Evolutionary conservation across 2,329 filamentous ascomycete species (phyloP), one percentile per base, ranked within the genome.

Genomic region (Apiospora koreana): DNA sequence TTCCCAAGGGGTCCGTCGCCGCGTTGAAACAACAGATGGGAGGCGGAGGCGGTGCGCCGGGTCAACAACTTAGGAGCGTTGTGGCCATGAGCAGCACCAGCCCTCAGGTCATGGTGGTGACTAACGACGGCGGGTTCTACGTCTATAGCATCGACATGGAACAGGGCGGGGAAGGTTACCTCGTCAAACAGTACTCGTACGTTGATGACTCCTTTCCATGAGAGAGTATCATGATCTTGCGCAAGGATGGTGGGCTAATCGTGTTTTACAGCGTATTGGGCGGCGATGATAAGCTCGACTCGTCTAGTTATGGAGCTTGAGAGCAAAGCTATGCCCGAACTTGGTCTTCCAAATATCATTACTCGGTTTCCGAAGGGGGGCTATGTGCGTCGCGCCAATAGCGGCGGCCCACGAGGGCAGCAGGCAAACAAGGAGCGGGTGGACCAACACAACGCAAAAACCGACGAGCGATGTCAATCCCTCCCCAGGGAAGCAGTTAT

Each of bases 41-140:
- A 3, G 41, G 41, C 1, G 77, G 77, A 23, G 69, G 72, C 16
- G 69, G 71, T n/a, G 65, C 73, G 1, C 75, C 71, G 31, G 76
- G 74, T 21, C 75, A 77, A 14, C 91, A 93, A 0, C 81, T 97
- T 50, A 87, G 93, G 74, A 97, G 94, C 74, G 95, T 99, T n/a
- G 96, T 99, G 58, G 95, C 96, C 10, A 97, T 99, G 92, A 97
- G 94, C 79, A 96, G 92, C 77, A 97, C 91, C 79, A 95, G 93
- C 35, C 96, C 96, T 0, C 95, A 98, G 77, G 93, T 99, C 66
- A 98, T 99, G 95, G 94, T 98, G 0, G 95, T 98, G 18, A 99
- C 96, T 0, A 98, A 93, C 76, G 96, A 99, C 79, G 96, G 96
- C 12, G 92, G 92, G 31, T 98, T 98, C 78, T 97, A 96, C 76